A percentile compares a stretch with the other conserved stretches of the same genome.
Conservation (phyloP, 169 alveolate species). For the Plasmodium reichenowi region DNA sequence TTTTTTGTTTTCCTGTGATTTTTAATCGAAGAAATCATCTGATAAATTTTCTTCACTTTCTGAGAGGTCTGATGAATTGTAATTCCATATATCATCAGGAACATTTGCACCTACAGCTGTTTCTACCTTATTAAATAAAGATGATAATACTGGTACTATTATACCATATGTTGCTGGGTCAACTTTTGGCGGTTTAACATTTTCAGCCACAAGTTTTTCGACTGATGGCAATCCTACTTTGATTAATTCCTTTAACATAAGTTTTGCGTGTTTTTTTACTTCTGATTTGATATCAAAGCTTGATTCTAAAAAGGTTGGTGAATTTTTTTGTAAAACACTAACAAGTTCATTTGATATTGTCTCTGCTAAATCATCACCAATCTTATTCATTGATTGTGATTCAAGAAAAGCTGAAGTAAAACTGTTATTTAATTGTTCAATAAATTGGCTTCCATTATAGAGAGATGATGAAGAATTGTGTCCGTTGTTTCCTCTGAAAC, state of each 20-base stretch:
- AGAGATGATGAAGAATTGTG: slow-evolving; percentile 26
- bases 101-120: slow-evolving; percentile 15
- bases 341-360: slow-evolving; percentile 46
- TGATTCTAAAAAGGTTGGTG: slow-evolving; percentile 66
- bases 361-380: slow-evolving; percentile 59
- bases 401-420: slow-evolving; percentile 48
- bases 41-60: slow-evolving; percentile 33
- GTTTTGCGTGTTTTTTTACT: slow-evolving; percentile 40
- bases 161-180: slow-evolving; percentile 7
- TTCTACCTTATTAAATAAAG: slow-evolving; percentile 59
- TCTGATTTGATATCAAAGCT: slow-evolving; percentile 54
- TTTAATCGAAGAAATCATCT: slow-evolving; percentile 4
- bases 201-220: slow-evolving; percentile 36
- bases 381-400: slow-evolving; percentile 21
- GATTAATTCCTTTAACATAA: slow-evolving; percentile 34
- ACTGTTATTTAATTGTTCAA: slow-evolving; percentile 34
- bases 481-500: slow-evolving; percentile 51
- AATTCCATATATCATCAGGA: slow-evolving; percentile 55
- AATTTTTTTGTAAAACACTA: slow-evolving; percentile 35
- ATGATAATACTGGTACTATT: slow-evolving; percentile 9
- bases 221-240: slow-evolving; percentile 63
- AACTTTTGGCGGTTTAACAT: slow-evolving; percentile 51
- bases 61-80: slow-evolving; percentile 4
- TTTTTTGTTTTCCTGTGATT: too few species aligned
- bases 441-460: slow-evolving; percentile 38